Evolutionary conservation across 169 alveolate species (phyloP).

Genomic region (Eimeria maxima): DNA sequence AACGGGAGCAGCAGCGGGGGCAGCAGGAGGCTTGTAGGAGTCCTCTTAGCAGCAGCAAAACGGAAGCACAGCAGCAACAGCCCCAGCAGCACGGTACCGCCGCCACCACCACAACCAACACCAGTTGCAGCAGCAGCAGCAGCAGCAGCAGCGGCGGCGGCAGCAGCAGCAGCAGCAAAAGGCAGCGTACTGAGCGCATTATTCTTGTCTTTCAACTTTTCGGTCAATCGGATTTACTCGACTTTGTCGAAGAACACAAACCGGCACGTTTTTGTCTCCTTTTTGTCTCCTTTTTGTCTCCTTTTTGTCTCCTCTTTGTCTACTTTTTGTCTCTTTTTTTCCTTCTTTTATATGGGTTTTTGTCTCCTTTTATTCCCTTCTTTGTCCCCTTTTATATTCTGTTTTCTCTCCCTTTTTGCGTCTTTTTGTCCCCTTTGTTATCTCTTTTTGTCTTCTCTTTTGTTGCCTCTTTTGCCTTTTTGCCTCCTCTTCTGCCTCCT

Average conservation of each 20-base stretch:
- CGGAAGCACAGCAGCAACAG: too few species aligned
- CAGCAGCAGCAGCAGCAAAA: constrained; percentile 4
- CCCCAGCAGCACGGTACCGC: too few species aligned
- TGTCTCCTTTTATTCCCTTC: too few species aligned
- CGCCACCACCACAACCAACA: too few species aligned
- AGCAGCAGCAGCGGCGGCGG: constrained; percentile 7
- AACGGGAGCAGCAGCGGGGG: neutral
- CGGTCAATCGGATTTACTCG: constrained; percentile 81
- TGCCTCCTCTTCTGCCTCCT: neutral
- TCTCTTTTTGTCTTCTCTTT: too few species aligned
- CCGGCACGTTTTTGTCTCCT: neutral
- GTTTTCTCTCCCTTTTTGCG: too few species aligned
- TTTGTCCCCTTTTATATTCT: too few species aligned
- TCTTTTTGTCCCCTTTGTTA: too few species aligned
- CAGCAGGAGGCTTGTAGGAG: neutral
- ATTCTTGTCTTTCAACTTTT: constrained; percentile 64
- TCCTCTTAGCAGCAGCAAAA: neutral
- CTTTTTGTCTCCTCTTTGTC: too few species aligned
- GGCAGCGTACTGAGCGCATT: constrained; percentile 12
- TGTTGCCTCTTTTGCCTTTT: neutral
- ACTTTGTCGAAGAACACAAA: constrained; percentile 84
- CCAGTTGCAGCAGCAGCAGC: neutral
- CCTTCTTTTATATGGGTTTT: too few species aligned
- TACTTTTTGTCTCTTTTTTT: too few species aligned
- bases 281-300: too few species aligned